phyloP scores from a whole-genome alignment of 2,329 filamentous ascomycete species.

The Pseudogymnoascus sp. region DNA sequence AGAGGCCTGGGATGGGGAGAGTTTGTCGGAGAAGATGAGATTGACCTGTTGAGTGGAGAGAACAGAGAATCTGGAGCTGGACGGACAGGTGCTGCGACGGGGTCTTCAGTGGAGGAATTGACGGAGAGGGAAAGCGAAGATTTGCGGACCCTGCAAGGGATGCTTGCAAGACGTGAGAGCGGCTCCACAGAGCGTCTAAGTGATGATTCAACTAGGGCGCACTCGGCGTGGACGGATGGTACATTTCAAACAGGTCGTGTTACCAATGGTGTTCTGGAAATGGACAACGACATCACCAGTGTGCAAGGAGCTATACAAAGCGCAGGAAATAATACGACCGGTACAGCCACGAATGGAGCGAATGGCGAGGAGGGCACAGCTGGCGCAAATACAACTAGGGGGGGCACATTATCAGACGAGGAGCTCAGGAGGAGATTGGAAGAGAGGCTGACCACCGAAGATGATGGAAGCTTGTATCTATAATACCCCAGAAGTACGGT shows the following conservation, averaged over 20 bases:
- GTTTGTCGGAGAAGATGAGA: conserved; percentile 41
- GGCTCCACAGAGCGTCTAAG: conserved; percentile 7
- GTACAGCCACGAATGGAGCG: conserved; percentile 9
- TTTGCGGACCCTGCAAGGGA: conserved; percentile 9
- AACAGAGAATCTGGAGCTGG: conserved; percentile 15
- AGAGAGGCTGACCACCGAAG: conserved; percentile 42
- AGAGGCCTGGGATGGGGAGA: conserved; percentile 49
- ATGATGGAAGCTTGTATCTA: conserved; percentile 54
- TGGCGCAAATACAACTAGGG: conserved; percentile 16
- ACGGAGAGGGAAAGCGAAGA: conserved; percentile 14
- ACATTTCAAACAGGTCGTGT: conserved; percentile 55
- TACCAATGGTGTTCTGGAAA: conserved; percentile 39
- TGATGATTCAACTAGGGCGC: background rate
- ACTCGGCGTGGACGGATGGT: conserved; percentile 49
- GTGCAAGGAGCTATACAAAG: conserved; percentile 2
- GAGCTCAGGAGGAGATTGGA: conserved; percentile 48
- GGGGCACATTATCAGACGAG: conserved; percentile 48
- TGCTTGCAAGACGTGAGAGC: background rate
- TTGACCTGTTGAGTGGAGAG: conserved; percentile 12
- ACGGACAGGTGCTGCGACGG: conserved; percentile 15
- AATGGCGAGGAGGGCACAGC: background rate
- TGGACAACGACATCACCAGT: conserved; percentile 29
- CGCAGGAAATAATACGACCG: conserved; percentile 9
- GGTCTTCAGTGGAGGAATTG: conserved; percentile 13
- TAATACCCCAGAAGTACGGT: conserved; percentile 28